phyloP scores from a whole-genome alignment of 768 basidiomycete species.

The Tricholoma sp. region DNA sequence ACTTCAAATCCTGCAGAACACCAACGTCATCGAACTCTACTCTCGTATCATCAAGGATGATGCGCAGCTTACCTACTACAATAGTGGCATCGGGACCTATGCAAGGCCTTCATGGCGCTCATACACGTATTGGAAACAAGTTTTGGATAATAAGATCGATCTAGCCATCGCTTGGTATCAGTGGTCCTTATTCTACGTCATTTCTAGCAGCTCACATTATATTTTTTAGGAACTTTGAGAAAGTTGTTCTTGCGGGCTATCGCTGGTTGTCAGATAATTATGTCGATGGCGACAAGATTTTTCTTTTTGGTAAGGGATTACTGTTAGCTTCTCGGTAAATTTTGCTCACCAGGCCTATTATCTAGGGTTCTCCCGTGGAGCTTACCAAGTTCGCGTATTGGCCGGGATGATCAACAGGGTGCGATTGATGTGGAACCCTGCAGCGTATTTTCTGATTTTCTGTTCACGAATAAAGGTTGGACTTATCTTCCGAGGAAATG shows the following conservation, averaged over 20 bases:
- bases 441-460: not conserved
- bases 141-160: constrained; percentile 9
- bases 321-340: not conserved
- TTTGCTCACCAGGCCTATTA: not conserved
- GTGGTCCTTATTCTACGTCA: not conserved
- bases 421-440: not conserved
- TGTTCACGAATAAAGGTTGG: not conserved
- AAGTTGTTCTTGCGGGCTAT: constrained; percentile 29
- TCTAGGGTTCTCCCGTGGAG: constrained; percentile 42
- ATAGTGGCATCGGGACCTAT: constrained; percentile 16
- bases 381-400: constrained; percentile 38
- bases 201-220: not conserved
- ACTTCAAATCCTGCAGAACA: constrained; percentile 2
- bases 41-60: not conserved
- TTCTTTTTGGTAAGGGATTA: constrained; percentile 27
- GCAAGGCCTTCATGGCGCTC: constrained; percentile 11
- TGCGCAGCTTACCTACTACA: constrained; percentile 13
- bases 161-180: constrained; percentile 14
- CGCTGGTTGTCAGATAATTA: constrained; percentile 38
- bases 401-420: constrained; percentile 40
- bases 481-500: not conserved
- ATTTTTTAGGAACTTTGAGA: constrained; percentile 28
- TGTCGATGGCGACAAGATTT: constrained; percentile 30
- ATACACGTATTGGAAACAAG: constrained; percentile 3
- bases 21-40: constrained; percentile 7